phyloP scores from a whole-genome alignment of 2,329 filamentous ascomycete species.

The Dactylellina leptospora region DNA sequence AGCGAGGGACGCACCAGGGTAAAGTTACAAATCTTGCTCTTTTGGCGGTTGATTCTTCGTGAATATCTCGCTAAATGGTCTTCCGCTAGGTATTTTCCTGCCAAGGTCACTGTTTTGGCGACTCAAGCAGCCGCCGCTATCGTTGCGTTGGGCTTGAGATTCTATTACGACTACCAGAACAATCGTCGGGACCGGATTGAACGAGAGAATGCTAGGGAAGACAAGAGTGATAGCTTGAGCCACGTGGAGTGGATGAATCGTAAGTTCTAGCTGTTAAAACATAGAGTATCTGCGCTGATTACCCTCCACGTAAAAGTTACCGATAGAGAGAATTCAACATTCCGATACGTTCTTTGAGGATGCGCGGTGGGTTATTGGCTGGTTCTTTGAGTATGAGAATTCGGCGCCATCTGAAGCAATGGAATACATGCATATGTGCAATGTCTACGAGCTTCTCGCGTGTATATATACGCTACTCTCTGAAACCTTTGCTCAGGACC shows the following conservation, averaged over 20 bases:
- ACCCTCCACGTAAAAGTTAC: constrained; percentile 61
- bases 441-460: too few relatives aligned
- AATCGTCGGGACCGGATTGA: constrained; percentile 48
- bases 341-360: constrained; percentile 63
- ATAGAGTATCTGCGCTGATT: not conserved
- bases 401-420: too few relatives aligned
- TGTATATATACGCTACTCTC: too few relatives aligned
- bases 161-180: constrained; percentile 56
- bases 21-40: constrained; percentile 51
- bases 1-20: constrained; percentile 65
- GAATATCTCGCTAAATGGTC: not conserved
- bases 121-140: constrained; percentile 59
- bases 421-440: not conserved
- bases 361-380: not conserved
- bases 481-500: too few relatives aligned
- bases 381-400: not conserved
- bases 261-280: constrained; percentile 14
- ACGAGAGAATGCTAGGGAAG: constrained; percentile 31
- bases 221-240: constrained; percentile 51
- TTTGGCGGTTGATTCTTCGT: not conserved
- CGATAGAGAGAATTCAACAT: constrained; percentile 68
- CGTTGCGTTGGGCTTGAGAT: constrained; percentile 55
- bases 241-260: constrained; percentile 55
- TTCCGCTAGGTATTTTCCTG: constrained; percentile 60
- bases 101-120: constrained; percentile 67